Evolutionary conservation across 1,284 basidiomycete genomes (phyloP).

Genomic region (Irpex sp.): DNA sequence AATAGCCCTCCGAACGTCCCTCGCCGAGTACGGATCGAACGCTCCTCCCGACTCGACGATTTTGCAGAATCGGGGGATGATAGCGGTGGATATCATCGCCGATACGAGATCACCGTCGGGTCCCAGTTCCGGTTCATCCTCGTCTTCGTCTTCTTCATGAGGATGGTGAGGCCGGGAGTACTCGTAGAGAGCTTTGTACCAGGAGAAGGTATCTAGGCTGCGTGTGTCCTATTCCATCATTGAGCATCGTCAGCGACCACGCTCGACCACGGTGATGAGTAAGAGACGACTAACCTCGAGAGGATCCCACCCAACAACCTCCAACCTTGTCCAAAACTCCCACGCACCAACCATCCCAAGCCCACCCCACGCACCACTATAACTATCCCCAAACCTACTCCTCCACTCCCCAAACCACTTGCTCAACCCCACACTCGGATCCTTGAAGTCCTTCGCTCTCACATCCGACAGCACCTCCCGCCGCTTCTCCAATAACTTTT

Average conservation of each 20-base stretch:
- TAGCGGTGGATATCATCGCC: constrained; percentile 79
- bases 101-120: constrained; percentile 86
- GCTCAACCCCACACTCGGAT: constrained; percentile 71
- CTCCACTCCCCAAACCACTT: constrained; percentile 81
- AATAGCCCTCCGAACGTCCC: constrained; percentile 57
- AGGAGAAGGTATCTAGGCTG: constrained; percentile 74
- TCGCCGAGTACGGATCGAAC: constrained; percentile 78
- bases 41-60: constrained; percentile 62
- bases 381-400: constrained; percentile 71
- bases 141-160: constrained; percentile 31
- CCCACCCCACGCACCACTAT: constrained; percentile 85
- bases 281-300: constrained; percentile 54
- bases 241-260: no score
- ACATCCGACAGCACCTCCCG: constrained; percentile 75
- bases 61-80: constrained; percentile 73
- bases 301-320: constrained; percentile 85
- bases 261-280: no score
- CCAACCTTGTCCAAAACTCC: constrained; percentile 93
- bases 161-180: constrained; percentile 59
- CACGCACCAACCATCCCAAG: constrained; percentile 86
- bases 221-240: constrained; percentile 40
- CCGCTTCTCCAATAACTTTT: constrained; percentile 47
- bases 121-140: constrained; percentile 52
- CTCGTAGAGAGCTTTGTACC: constrained; percentile 75
- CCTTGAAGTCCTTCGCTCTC: constrained; percentile 77